These are phyloP conservation scores for Rhynchosporium graminicola DNA, from an alignment of 2,329 filamentous ascomycete species.

Conservation along the genomic window DNA sequence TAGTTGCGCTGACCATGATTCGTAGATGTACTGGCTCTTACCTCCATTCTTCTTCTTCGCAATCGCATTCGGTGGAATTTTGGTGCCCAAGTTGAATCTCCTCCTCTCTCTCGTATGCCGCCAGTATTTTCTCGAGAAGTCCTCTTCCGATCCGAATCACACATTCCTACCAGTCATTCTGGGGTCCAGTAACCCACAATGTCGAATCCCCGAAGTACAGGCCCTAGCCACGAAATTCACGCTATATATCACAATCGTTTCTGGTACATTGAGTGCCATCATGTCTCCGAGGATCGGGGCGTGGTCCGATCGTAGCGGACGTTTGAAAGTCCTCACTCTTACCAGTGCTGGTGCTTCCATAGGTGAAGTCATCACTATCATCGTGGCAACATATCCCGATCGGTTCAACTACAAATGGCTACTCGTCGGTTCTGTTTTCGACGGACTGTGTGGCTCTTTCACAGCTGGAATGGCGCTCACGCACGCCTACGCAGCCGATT, in stretches of 20 bases:
- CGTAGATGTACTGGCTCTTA: constrained; percentile 79
- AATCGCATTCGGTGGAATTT: constrained; percentile 79
- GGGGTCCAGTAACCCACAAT: constrained; percentile 74
- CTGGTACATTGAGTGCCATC: constrained; percentile 77
- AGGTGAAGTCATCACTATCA: constrained; percentile 74
- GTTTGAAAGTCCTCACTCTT: constrained; percentile 71
- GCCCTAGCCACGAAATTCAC: constrained; percentile 75
- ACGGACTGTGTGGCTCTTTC: constrained; percentile 87
- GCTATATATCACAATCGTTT: constrained; percentile 71
- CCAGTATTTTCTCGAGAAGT: constrained; percentile 73
- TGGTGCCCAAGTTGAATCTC: constrained; percentile 86
- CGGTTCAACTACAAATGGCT: constrained; percentile 75
- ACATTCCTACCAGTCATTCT: constrained; percentile 64
- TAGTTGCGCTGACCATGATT: constrained; percentile 32
- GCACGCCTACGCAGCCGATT: constrained; percentile 88
- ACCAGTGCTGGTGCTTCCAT: constrained; percentile 73
- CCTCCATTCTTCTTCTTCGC: constrained; percentile 80
- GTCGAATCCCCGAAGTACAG: constrained; percentile 77
- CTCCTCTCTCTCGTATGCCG: constrained; percentile 82
- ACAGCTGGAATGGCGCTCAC: constrained; percentile 75
- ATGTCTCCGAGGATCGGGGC: constrained; percentile 81
- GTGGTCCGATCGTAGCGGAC: constrained; percentile 83
- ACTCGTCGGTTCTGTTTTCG: constrained; percentile 72
- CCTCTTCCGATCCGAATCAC: constrained; percentile 57
- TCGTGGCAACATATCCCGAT: constrained; percentile 75